phyloP scores from a whole-genome alignment of 2,329 filamentous ascomycete species.

The Fusarium siculi region DNA sequence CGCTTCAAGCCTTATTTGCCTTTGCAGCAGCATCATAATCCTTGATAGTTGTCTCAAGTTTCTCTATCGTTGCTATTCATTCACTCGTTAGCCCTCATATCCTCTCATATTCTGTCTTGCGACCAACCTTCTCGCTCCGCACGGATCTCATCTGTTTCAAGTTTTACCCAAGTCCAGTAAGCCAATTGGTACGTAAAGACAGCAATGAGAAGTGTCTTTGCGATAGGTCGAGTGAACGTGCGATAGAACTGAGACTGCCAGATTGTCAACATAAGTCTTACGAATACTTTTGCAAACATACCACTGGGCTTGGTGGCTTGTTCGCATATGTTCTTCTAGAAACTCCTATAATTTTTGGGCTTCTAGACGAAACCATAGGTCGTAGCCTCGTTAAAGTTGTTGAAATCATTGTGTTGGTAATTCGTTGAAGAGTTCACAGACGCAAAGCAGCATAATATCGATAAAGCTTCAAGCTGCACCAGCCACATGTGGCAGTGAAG shows the following conservation, averaged over 20 bases:
- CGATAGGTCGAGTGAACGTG: slow-evolving; percentile 76
- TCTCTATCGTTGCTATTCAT: slow-evolving; percentile 48
- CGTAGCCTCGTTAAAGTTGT: slow-evolving; percentile 24
- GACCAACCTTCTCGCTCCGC: slow-evolving; percentile 65
- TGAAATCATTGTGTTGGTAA: slow-evolving; percentile 17
- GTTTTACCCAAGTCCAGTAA: slow-evolving; percentile 79
- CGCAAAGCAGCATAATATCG: slow-evolving; percentile 3
- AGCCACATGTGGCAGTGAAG: slow-evolving; percentile 29
- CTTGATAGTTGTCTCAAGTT: slow-evolving; percentile 53
- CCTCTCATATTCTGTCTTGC: neutral
- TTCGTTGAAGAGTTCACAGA: neutral
- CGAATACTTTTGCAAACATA: slow-evolving; percentile 12
- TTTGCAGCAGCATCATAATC: slow-evolving; percentile 46
- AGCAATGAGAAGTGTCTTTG: slow-evolving; percentile 79
- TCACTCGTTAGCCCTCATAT: slow-evolving; percentile 11
- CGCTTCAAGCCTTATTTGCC: slow-evolving; percentile 29
- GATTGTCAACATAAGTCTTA: neutral
- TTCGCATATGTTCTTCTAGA: slow-evolving; percentile 40
- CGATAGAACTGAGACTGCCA: slow-evolving; percentile 75
- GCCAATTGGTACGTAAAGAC: slow-evolving; percentile 82
- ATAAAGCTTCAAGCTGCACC: slow-evolving; percentile 15
- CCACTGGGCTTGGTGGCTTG: slow-evolving; percentile 44
- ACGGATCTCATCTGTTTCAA: slow-evolving; percentile 77
- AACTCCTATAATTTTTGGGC: neutral
- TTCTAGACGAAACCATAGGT: slow-evolving; percentile 8